These are phyloP conservation scores for Penicillium sp. DNA, from an alignment of 2,329 filamentous ascomycete genomes.

Conservation along the genomic window DNA sequence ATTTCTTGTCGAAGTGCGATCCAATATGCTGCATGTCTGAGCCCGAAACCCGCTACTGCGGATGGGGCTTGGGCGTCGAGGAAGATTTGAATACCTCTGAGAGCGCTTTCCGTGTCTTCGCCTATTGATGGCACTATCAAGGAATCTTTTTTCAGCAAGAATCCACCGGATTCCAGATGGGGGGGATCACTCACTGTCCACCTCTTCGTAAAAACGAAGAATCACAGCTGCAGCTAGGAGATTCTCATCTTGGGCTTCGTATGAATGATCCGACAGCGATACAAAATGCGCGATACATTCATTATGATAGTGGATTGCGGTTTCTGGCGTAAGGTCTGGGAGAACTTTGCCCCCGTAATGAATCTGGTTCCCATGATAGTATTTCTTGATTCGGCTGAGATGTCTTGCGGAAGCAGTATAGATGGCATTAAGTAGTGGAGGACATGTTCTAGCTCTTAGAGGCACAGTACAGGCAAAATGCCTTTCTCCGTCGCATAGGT, in stretches of 20 bases:
- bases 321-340: constrained; percentile 37
- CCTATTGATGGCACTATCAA: constrained; percentile 23
- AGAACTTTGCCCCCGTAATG: constrained; percentile 31
- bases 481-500: constrained; percentile 47
- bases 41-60: constrained; percentile 28
- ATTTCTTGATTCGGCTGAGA: constrained; percentile 36
- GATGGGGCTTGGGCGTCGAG: constrained; percentile 36
- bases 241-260: constrained; percentile 41
- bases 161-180: neutral
- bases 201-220: constrained; percentile 49
- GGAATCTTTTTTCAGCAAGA: neutral
- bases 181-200: constrained; percentile 33
- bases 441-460: constrained; percentile 44
- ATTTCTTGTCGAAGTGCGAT: constrained; percentile 56
- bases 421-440: constrained; percentile 46
- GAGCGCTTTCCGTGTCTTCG: constrained; percentile 22
- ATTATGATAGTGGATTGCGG: constrained; percentile 47
- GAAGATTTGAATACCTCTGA: constrained; percentile 32
- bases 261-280: constrained; percentile 43
- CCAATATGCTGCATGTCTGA: constrained; percentile 53
- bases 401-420: constrained; percentile 45
- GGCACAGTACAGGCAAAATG: constrained; percentile 50
- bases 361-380: constrained; percentile 22
- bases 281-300: constrained; percentile 48
- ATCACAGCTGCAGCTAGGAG: constrained; percentile 48